Evolutionary conservation across 768 basidiomycete genomes (phyloP).

Genomic region (Trametes punicea): DNA sequence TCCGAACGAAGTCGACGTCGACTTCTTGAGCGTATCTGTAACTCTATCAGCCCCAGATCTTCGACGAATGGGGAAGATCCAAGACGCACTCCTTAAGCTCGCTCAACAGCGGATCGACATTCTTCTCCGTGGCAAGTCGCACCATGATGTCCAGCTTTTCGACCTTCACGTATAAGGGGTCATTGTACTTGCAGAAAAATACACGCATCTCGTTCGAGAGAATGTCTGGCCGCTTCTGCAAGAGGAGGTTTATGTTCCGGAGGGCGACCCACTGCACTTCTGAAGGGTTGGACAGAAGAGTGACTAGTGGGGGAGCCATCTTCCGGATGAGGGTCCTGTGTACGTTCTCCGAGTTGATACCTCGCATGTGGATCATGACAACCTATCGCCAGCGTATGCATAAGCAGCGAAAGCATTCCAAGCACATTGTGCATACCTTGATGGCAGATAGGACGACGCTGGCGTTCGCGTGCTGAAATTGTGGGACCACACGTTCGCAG

Average conservation of each 20-base stretch:
- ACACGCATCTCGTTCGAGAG: constrained; percentile 97
- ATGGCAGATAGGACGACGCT: constrained; percentile 96
- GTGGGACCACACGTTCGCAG: constrained; percentile 96
- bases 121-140: constrained; percentile 82
- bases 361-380: constrained; percentile 95
- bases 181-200: constrained; percentile 99
- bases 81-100: constrained; percentile 87
- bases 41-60: not conserved
- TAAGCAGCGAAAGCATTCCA: not conserved
- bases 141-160: constrained; percentile 99
- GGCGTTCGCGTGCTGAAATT: constrained; percentile 97
- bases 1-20: constrained; percentile 96
- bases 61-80: not conserved
- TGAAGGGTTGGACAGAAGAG: constrained; percentile 91
- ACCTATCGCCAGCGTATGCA: constrained; percentile 48
- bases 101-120: constrained; percentile 91
- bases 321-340: constrained; percentile 84
- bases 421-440: constrained; percentile 51
- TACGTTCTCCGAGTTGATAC: constrained; percentile 77
- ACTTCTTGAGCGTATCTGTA: constrained; percentile 92
- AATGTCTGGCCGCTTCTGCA: constrained; percentile 89
- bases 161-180: constrained; percentile 97
- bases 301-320: constrained; percentile 97
- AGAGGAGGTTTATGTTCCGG: constrained; percentile 92
- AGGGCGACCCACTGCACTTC: constrained; percentile 99